Conservation (phyloP, 1,284 basidiomycete genomes). For the Cryptococcus neoformans region DNA sequence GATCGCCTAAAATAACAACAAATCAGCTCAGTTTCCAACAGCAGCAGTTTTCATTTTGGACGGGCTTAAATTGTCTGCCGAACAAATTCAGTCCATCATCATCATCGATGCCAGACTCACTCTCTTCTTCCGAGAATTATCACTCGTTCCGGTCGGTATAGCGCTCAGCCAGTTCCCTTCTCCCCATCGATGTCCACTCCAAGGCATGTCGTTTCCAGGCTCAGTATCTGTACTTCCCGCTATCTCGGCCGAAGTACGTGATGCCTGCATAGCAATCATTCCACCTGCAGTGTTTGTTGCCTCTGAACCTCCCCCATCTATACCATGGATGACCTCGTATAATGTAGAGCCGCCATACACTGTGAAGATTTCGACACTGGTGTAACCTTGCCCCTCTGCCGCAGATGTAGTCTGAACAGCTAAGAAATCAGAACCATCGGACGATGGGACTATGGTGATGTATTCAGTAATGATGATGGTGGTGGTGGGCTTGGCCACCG, state of each 20-base stretch:
- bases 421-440: background rate
- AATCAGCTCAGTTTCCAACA: too few relatives aligned
- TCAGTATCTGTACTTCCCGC: background rate
- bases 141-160: background rate
- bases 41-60: too few relatives aligned
- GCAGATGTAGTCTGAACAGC: background rate
- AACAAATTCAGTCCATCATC: too few relatives aligned
- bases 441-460: background rate
- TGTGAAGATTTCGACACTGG: background rate
- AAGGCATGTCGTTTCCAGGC: background rate
- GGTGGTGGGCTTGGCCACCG: background rate
- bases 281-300: background rate
- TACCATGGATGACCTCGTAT: background rate
- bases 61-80: too few relatives aligned
- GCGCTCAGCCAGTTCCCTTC: constrained; percentile 1
- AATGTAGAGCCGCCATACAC: background rate
- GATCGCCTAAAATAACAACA: too few relatives aligned
- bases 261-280: background rate
- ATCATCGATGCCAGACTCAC: background rate
- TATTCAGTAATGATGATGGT: too few relatives aligned
- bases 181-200: background rate
- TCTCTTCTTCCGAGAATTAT: background rate
- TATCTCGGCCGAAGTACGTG: background rate
- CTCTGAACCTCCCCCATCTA: background rate
- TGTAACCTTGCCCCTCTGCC: background rate